Conservation (phyloP, 352 stramenopile genomes). For the Globisporangium spinosum region DNA sequence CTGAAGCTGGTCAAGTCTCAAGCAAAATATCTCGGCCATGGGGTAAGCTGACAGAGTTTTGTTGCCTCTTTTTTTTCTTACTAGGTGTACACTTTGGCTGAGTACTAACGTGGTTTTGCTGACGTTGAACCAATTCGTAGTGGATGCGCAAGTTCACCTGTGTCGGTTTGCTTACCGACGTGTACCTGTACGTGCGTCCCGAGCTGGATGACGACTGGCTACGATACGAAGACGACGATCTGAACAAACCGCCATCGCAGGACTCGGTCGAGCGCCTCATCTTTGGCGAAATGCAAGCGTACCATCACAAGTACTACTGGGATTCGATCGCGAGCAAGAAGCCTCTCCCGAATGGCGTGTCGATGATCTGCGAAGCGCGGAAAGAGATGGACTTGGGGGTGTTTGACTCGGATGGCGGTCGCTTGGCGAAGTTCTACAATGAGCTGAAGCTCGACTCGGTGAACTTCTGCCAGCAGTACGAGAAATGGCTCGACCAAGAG, state of each 20-base stretch:
- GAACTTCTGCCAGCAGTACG: conserved; percentile 80
- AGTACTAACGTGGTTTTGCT: background rate
- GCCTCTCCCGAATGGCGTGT: conserved; percentile 38
- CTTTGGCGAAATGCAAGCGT: conserved; percentile 85
- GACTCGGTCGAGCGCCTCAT: conserved; percentile 74
- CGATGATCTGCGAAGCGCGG: conserved; percentile 51
- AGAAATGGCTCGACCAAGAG: conserved; percentile 80
- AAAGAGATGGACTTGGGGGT: conserved; percentile 55
- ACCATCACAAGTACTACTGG: conserved; percentile 85
- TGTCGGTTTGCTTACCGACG: conserved; percentile 66
- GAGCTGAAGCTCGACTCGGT: conserved; percentile 64
- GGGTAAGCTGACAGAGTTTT: conserved; percentile 31
- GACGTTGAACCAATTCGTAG: conserved; percentile 24
- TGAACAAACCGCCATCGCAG: conserved; percentile 61
- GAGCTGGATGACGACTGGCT: conserved; percentile 83
- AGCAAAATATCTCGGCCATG: conserved; percentile 75
- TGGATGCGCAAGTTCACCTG: conserved; percentile 87
- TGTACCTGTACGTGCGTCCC: conserved; percentile 75
- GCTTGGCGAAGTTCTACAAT: conserved; percentile 59
- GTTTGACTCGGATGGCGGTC: conserved; percentile 64
- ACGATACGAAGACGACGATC: conserved; percentile 74
- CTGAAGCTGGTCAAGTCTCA: conserved; percentile 86
- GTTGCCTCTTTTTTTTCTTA: background rate
- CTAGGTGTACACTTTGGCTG: background rate
- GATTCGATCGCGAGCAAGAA: conserved; percentile 51